phyloP scores from a whole-genome alignment of 108 stramenopile genomes.

The Cyclotella baltica region DNA sequence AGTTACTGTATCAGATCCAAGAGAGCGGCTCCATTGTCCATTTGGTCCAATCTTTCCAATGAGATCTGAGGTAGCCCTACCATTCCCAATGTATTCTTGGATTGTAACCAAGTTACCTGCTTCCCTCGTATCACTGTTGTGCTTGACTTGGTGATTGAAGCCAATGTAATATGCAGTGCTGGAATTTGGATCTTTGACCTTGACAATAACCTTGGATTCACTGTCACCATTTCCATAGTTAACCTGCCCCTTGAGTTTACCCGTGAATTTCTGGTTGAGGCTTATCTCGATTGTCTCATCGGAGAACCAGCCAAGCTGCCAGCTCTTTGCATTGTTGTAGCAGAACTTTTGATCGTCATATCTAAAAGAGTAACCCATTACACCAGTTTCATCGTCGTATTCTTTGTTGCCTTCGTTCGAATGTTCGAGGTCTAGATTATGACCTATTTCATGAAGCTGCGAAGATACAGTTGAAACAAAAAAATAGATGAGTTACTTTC shows the following conservation, averaged over 20 bases:
- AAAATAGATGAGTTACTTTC: no score
- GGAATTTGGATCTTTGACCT: background rate
- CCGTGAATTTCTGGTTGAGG: background rate
- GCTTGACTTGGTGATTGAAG: constrained; percentile 14
- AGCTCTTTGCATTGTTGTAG: constrained; percentile 20
- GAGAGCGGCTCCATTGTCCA: background rate
- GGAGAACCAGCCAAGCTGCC: constrained; percentile 17
- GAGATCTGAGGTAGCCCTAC: background rate
- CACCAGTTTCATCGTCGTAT: constrained; percentile 37
- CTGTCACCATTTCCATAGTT: constrained; percentile 5
- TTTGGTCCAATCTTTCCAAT: background rate
- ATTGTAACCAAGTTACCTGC: constrained; percentile 32
- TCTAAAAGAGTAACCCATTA: constrained; percentile 25
- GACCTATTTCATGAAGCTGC: constrained; percentile 32
- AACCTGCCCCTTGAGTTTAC: background rate
- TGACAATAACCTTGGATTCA: background rate
- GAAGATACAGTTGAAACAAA: background rate
- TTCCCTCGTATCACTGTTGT: constrained; percentile 34
- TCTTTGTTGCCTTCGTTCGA: constrained; percentile 16
- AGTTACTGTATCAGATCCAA: background rate
- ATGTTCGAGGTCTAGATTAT: constrained; percentile 31
- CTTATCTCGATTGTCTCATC: background rate
- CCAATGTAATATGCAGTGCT: constrained; percentile 13
- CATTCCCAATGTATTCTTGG: constrained; percentile 5
- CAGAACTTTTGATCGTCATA: constrained; percentile 30